A percentile compares a stretch with the other conserved stretches of the same genome.
phyloP scores from a whole-genome alignment of 164 flowering plant genomes.

The Umbellularia californica region DNA sequence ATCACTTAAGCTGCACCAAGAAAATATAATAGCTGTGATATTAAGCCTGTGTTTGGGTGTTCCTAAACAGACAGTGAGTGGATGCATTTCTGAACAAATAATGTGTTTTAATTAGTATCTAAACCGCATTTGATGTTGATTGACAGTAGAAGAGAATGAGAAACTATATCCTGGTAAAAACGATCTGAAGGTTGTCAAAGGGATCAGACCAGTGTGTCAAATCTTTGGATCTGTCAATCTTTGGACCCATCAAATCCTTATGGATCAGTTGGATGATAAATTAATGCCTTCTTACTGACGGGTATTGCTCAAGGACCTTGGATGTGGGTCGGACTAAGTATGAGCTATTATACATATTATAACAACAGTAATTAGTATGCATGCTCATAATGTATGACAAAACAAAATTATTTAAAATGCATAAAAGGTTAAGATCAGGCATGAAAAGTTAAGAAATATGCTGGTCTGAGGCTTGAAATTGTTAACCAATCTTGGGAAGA shows the following conservation, averaged over 20 bases:
- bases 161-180: background rate
- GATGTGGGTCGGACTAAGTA: background rate
- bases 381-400: background rate
- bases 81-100: too few species aligned
- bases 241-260: background rate
- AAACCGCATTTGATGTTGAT: background rate
- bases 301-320: background rate
- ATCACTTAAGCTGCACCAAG: constrained; percentile 66
- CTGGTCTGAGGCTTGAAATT: too few species aligned
- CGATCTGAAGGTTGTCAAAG: background rate
- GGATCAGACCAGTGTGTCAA: background rate
- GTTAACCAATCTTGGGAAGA: too few species aligned
- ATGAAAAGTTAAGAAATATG: too few species aligned
- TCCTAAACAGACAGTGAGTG: background rate
- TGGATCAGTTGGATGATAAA: background rate
- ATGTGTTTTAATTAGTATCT: too few species aligned
- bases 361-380: background rate
- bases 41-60: background rate
- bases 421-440: background rate
- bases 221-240: background rate
- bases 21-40: background rate
- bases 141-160: background rate
- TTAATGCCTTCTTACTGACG: background rate
- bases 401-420: background rate
- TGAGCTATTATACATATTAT: background rate